Evolutionary conservation across 441 rosid species (phyloP), one percentile per base, ranked within the genome.

Genomic region (Raphanus hybrid): DNA sequence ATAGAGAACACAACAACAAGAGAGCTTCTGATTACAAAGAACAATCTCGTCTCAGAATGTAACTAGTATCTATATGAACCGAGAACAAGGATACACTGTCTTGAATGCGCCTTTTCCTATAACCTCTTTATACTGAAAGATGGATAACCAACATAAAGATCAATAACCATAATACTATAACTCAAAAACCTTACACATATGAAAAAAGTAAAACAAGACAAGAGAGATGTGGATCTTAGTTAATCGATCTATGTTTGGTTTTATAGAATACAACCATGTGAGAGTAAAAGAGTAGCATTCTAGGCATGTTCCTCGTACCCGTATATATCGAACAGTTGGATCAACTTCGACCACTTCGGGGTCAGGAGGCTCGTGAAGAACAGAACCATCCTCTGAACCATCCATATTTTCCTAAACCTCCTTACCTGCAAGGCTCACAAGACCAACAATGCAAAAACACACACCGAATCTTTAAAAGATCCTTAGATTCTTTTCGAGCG

Each of bases 31-130:
- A 61, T 27, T 11, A 52, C 54, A 73, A 39, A 68, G 2, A 78
- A 29, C 15, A 18, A 15, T 39, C 62, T n/a, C 18, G 43, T 35
- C 72, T 43, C 32, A 20, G 34, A 39, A 27, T 64, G 64, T 27
- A 73, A 7, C 14, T 14, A 58, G 32, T 29, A 29, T 29, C n/a
- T 0, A 15, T 43, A 37, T 27, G 23, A 63, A 79, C 2, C 8
- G 0, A 37, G 57, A 58, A 83, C 74, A 84, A 79, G 92, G 91
- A 88, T 90, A 90, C 94, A 82, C 94, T 5, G 88, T 87, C 90
- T 90, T 90, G 86, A 90, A 88, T 68, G 92, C 94, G 45, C 94
- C 94, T 82, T 86, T 86, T 39, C 92, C 92, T 1, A 90, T 82
- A 78, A 87, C 84, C 18, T 88, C 92, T 69, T 79, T 88, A 75